A percentile compares a stretch with the other conserved stretches of the same genome.
Evolutionary conservation across 441 rosid genomes (phyloP).

Genomic region (Kokia cookei): DNA sequence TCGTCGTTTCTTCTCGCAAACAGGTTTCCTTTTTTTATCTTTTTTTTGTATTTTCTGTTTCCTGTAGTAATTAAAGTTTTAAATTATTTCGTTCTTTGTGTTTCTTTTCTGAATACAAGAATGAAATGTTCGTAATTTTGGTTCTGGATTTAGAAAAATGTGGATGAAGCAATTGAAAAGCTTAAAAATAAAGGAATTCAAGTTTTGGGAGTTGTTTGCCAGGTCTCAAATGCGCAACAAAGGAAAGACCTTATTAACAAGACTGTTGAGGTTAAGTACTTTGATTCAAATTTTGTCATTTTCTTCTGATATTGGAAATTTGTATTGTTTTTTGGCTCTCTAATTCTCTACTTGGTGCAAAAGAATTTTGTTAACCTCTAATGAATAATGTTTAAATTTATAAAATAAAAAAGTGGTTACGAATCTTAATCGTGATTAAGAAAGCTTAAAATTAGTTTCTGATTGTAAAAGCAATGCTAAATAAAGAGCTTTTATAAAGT

Average conservation of each 20-base stretch:
- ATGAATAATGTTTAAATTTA: too few relatives aligned
- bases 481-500: too few relatives aligned
- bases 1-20: constrained; percentile 85
- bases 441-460: too few relatives aligned
- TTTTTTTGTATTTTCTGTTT: background rate
- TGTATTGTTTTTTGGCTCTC: too few relatives aligned
- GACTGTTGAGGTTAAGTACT: constrained; percentile 18
- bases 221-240: constrained; percentile 73
- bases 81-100: background rate
- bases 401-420: too few relatives aligned
- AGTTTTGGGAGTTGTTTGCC: constrained; percentile 78
- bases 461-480: too few relatives aligned
- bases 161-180: constrained; percentile 68
- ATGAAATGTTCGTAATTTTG: background rate
- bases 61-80: too few relatives aligned
- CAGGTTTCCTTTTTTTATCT: constrained; percentile 35
- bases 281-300: background rate
- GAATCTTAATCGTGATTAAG: too few relatives aligned
- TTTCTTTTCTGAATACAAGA: background rate
- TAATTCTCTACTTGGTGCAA: too few relatives aligned
- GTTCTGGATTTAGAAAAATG: constrained; percentile 50
- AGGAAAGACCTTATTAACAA: constrained; percentile 60
- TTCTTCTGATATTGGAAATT: background rate
- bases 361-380: too few relatives aligned
- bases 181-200: constrained; percentile 63